These are phyloP conservation scores for Trichodelitschia bisporula DNA, from an alignment of 495 filamentous ascomycete species.

Conservation along the genomic window DNA sequence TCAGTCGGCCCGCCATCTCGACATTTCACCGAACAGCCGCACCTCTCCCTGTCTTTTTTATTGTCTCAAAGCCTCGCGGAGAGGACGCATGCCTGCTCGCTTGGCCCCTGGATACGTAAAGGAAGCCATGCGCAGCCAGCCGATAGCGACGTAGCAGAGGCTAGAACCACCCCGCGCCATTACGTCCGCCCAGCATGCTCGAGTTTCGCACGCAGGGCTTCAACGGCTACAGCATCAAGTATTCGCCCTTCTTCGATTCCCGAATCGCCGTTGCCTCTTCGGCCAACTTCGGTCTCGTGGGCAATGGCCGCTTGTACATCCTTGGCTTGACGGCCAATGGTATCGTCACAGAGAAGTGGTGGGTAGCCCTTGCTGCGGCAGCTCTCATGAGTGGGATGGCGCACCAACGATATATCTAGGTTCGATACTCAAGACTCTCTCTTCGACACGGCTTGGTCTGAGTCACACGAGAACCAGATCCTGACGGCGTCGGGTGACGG, in stretches of 20 bases:
- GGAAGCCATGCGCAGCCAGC: no score
- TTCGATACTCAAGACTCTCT: slow-evolving; percentile 94
- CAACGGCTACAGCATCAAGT: slow-evolving; percentile 88
- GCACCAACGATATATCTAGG: slow-evolving; percentile 16
- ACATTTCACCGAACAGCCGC: no score
- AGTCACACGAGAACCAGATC: slow-evolving; percentile 83
- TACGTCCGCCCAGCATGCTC: slow-evolving; percentile 43
- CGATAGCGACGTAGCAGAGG: no score
- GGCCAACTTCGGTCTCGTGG: slow-evolving; percentile 87
- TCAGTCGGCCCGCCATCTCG: no score
- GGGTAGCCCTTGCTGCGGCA: not conserved
- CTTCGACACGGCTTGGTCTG: slow-evolving; percentile 84
- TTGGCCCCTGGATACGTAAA: no score
- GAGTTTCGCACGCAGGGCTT: slow-evolving; percentile 80
- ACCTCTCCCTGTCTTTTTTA: no score
- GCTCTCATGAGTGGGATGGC: not conserved
- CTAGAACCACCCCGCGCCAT: no score
- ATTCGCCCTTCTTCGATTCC: slow-evolving; percentile 93
- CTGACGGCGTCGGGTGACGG: slow-evolving; percentile 74
- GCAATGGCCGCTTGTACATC: slow-evolving; percentile 74
- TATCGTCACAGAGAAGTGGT: slow-evolving; percentile 60
- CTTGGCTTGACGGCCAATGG: slow-evolving; percentile 58
- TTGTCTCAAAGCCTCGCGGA: no score
- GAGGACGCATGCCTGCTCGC: no score
- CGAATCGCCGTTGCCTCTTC: slow-evolving; percentile 67